Evolutionary conservation across 805 yeast genomes (phyloP).

Genomic region (Metschnikowia matae): DNA sequence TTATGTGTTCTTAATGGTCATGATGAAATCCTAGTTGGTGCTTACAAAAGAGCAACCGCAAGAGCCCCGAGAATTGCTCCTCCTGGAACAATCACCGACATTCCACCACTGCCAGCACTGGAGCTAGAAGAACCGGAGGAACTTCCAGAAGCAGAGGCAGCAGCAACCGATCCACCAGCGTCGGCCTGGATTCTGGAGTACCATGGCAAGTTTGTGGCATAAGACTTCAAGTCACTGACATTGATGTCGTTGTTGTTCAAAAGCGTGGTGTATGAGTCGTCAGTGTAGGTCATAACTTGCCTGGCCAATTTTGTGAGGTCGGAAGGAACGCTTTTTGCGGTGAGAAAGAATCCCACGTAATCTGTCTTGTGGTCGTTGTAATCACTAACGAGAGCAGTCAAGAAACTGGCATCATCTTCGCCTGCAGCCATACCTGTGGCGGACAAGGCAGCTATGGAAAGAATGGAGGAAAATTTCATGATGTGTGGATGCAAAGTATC

Average conservation of each 20-base stretch:
- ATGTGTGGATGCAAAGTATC: background rate
- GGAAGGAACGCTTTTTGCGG: conserved; percentile 26
- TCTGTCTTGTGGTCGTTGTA: conserved; percentile 26
- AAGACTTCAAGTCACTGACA: conserved; percentile 23
- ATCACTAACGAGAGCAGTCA: conserved; percentile 38
- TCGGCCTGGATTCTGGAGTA: conserved; percentile 21
- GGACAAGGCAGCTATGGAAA: conserved; percentile 10
- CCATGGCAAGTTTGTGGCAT: conserved; percentile 36
- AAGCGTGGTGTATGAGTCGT: conserved; percentile 43
- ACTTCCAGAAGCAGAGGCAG: conserved; percentile 1
- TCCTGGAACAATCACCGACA: conserved; percentile 21
- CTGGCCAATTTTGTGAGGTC: conserved; percentile 29
- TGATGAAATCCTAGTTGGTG: background rate
- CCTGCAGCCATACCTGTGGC: conserved; percentile 8
- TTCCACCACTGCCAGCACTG: conserved; percentile 13
- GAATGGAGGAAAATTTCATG: conserved; percentile 20
- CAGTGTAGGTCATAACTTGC: conserved; percentile 38
- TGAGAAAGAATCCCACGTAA: conserved; percentile 29
- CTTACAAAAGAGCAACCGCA: conserved; percentile 32
- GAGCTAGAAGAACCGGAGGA: background rate
- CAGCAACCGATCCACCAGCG: conserved; percentile 5
- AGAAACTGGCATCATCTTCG: conserved; percentile 17
- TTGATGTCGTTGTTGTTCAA: conserved; percentile 17
- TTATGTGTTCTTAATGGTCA: background rate
- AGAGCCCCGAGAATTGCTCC: conserved; percentile 33